Evolutionary conservation across 176 grass and related monocot species (phyloP), one percentile per base, ranked within the genome.

Genomic region (Rhynchospora breviuscula): DNA sequence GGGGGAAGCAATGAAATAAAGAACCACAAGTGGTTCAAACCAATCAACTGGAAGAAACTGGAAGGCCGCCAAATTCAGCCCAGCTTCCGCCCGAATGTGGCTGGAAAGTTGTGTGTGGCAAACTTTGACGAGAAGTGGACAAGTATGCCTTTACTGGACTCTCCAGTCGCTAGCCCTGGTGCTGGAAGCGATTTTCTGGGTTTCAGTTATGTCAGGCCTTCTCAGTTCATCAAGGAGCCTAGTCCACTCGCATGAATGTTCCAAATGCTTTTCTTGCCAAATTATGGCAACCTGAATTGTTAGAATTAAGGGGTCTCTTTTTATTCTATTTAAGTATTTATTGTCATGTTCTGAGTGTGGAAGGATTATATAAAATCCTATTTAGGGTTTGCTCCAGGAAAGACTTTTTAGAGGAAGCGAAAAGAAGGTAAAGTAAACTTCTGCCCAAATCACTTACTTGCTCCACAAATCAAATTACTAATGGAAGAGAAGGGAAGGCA

Each of bases 41-140:
- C 88, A 54, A 88, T 98, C 21, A 93, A 98, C 76, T 98, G 96
- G 96, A 95, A 85, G 79, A 98, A 74, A 67, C 85, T 98, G 11
- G 96, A 98, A 22, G 80, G 75, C 18, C 87, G 91, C 43, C 86
- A 95, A 79, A 93, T 98, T 82, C 86, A 89, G 78, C 96, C 96
- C 73, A 98, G 96, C 85, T 98, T 98, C 89, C 84, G 90, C 10
- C 96, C 96, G 0, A 95, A 93, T 58, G 88, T 98, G 59, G 89
- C 87, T 19, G 96, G 96, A 40, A 91, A 91, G 85, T 89, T 76
- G 60, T 98, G 96, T 62, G 87, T 91, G 7, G 89, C 87, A 1
- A 98, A 98, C 87, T 98, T 98, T 11, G 96, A 98, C 0, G 86
- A 95, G 88, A 81, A 81, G 64, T 98, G 93, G 96, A 98, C 96